These are phyloP conservation scores for Thraustotheca clavata DNA, from an alignment of 352 stramenopile genomes.

Conservation along the genomic window DNA sequence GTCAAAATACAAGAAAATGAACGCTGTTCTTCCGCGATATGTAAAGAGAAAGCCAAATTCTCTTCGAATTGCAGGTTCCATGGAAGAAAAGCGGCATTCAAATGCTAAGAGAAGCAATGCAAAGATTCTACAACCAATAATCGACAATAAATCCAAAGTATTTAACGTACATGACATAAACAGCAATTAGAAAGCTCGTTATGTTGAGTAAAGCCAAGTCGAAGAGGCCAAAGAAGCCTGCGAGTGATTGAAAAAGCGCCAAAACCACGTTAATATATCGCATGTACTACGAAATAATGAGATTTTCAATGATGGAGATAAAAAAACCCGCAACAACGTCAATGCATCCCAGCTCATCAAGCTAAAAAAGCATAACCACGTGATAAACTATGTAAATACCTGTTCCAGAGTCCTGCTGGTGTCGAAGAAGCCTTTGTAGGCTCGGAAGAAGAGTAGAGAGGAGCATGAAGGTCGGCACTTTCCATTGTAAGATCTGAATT, in stretches of 20 bases:
- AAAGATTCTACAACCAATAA: slow-evolving; percentile 50
- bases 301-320: neutral
- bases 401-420: slow-evolving; percentile 3
- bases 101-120: slow-evolving; percentile 73
- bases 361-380: slow-evolving; percentile 21
- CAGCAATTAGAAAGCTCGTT: slow-evolving; percentile 80
- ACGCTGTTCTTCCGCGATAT: slow-evolving; percentile 72
- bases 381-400: neutral
- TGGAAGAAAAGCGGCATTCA: slow-evolving; percentile 81
- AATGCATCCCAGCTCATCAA: slow-evolving; percentile 58
- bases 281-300: slow-evolving; percentile 30
- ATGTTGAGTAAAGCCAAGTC: slow-evolving; percentile 78
- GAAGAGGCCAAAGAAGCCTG: slow-evolving; percentile 77
- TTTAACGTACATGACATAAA: slow-evolving; percentile 73
- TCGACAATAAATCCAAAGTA: neutral
- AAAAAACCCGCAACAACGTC: slow-evolving; percentile 42
- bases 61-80: slow-evolving; percentile 77
- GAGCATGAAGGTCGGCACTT: slow-evolving; percentile 12
- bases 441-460: slow-evolving; percentile 8
- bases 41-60: slow-evolving; percentile 86
- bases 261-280: slow-evolving; percentile 78
- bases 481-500: neutral
- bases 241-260: slow-evolving; percentile 68
- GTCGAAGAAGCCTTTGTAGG: neutral
- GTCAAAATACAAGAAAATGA: slow-evolving; percentile 61